Conservation (phyloP, 2,329 filamentous ascomycete species). For the Nigrograna mackinnonii region DNA sequence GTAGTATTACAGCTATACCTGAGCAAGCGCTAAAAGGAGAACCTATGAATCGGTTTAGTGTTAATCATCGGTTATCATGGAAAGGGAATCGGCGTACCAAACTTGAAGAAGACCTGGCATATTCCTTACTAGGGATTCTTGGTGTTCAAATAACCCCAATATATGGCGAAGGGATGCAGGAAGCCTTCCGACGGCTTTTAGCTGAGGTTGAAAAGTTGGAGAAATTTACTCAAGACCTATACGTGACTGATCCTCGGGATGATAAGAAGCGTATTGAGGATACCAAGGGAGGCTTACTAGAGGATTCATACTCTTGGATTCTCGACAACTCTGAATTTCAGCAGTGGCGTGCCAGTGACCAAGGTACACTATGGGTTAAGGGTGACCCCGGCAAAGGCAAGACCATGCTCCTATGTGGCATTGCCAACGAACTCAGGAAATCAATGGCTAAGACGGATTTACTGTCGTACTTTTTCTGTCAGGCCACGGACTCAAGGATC, state of each 20-base stretch:
- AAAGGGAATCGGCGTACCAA: no score
- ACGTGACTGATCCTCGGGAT: slow-evolving; percentile 11
- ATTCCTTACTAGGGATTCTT: slow-evolving; percentile 10
- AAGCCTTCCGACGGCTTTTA: slow-evolving; percentile 10
- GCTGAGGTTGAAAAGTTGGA: slow-evolving; percentile 4
- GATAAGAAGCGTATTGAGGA: slow-evolving; percentile 6
- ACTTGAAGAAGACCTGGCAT: no score
- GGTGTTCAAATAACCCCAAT: slow-evolving; percentile 2
- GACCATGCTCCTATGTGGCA: slow-evolving; percentile 36
- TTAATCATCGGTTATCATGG: no score
- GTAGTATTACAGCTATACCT: background rate
- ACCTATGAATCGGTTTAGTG: no score
- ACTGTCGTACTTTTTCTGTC: slow-evolving; percentile 47
- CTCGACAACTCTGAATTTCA: slow-evolving; percentile 28
- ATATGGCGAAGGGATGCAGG: slow-evolving; percentile 1
- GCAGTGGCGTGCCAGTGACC: slow-evolving; percentile 21
- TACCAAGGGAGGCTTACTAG: slow-evolving; percentile 23
- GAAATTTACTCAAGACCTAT: slow-evolving; percentile 9
- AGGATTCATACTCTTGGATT: slow-evolving; percentile 39
- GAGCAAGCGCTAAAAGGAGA: background rate
- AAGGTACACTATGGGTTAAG: slow-evolving; percentile 35
- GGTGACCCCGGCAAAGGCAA: slow-evolving; percentile 26
- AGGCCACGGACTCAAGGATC: slow-evolving; percentile 40
- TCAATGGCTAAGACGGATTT: slow-evolving; percentile 2
- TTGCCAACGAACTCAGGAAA: slow-evolving; percentile 28